Evolutionary conservation across 805 yeast genomes (phyloP), one percentile per base, ranked within the genome.

Genomic region (Teunomyces cretensis): DNA sequence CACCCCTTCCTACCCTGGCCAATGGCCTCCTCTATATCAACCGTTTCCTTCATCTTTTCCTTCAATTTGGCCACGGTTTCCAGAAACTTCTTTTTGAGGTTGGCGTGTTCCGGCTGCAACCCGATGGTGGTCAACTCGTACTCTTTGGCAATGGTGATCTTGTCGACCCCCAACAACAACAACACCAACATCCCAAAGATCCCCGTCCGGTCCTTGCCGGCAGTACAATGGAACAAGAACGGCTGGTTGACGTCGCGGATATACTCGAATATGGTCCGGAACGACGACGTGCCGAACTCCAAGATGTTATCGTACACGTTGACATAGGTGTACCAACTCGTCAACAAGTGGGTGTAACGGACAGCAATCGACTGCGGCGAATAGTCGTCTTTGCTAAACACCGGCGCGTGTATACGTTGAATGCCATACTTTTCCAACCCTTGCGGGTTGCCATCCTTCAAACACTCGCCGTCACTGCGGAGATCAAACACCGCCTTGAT

Each of bases 131-230:
- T 86, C 55, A 88, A 65, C 58, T 85, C 94, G 56, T 87, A 89
- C 57, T 88, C 96, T 51, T 81, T 76, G 1, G 88, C 81, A 31
- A 88, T 72, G 1, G 81, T 78, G 51, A 79, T 78, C 9, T 74
- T 70, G 48, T 84, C 88, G 3, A 88, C 87, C 0, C 87, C 91
- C 4, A 78, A 65, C 7, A 86, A 59, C 14, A 80, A 65, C 37
- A 88, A 68, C 4, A 88, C 68, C 48, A 88, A 61, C 81, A 88
- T 86, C 2, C 83, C 77, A 51, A 86, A 59, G 11, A 87, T 72
- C 0, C 96, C 96, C 0, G 96, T 88, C 36, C 96, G 75, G 60
- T 88, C 96, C 61, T 88, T 88, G 2, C 96, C 96, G 1, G 92
- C 92, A 3, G 91, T 80, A 64, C 96, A 88, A 58, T 87, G 92